Conservation (phyloP, 2,329 filamentous ascomycete species). For the Trichoderma lentiforme region DNA sequence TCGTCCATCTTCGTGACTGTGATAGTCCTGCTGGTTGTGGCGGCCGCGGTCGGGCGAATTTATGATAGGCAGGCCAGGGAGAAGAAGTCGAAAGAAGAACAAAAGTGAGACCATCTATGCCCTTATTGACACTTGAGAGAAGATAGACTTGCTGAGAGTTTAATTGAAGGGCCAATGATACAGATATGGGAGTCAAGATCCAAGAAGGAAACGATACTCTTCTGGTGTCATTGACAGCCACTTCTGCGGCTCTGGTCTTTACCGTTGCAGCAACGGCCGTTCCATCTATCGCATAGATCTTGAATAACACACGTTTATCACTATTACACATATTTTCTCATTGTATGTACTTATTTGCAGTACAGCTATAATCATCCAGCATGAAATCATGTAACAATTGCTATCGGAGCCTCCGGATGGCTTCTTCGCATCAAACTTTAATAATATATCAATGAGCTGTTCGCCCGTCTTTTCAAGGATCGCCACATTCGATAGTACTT, state of each 20-base stretch:
- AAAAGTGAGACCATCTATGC: not conserved
- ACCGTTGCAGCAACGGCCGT: not conserved
- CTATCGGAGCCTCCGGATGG: too few relatives aligned
- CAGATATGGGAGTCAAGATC: not conserved
- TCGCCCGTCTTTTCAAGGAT: too few relatives aligned
- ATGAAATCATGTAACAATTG: not conserved
- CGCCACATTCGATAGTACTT: too few relatives aligned
- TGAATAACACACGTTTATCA: not conserved
- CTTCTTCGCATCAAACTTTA: too few relatives aligned
- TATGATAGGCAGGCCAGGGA: not conserved
- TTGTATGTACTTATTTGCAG: not conserved
- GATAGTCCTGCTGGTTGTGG: slow-evolving; percentile 26
- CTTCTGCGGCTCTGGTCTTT: not conserved
- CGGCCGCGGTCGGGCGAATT: slow-evolving; percentile 26
- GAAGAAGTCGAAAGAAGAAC: not conserved
- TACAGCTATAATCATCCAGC: not conserved
- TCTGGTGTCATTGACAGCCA: not conserved
- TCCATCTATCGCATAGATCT: not conserved
- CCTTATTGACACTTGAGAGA: not conserved
- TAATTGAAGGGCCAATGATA: not conserved
- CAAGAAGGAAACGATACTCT: not conserved
- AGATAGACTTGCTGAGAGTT: not conserved
- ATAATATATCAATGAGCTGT: too few relatives aligned
- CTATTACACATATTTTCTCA: not conserved
- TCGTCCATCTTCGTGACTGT: slow-evolving; percentile 26